Evolutionary conservation across 768 basidiomycete genomes (phyloP).

Genomic region (Mycena pura): DNA sequence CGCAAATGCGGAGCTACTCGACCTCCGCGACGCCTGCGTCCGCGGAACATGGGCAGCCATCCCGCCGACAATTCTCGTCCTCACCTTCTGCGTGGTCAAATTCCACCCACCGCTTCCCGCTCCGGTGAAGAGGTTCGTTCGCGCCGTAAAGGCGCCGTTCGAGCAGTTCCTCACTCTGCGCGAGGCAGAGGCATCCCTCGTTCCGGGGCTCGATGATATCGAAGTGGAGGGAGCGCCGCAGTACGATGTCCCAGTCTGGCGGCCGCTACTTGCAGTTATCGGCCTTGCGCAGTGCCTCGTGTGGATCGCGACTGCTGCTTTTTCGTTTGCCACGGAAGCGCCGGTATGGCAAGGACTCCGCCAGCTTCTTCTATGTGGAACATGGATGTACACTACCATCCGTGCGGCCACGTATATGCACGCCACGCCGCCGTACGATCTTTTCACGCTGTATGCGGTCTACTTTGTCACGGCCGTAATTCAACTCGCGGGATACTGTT

Average conservation of each 20-base stretch:
- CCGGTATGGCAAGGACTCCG: constrained; percentile 43
- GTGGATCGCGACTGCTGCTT: constrained; percentile 69
- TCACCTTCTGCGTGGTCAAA: constrained; percentile 42
- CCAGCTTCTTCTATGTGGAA: constrained; percentile 53
- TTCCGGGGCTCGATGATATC: constrained; percentile 25
- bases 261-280: constrained; percentile 60
- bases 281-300: constrained; percentile 61
- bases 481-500: constrained; percentile 59
- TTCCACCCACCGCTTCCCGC: constrained; percentile 40
- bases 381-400: constrained; percentile 75
- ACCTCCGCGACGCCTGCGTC: constrained; percentile 54
- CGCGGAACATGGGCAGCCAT: constrained; percentile 58
- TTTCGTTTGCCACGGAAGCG: constrained; percentile 45
- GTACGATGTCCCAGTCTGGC: constrained; percentile 59
- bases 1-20: constrained; percentile 28
- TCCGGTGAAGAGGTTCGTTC: constrained; percentile 30
- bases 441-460: constrained; percentile 63
- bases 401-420: constrained; percentile 59
- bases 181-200: constrained; percentile 58
- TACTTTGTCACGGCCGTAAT: constrained; percentile 54
- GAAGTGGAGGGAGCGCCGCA: constrained; percentile 12
- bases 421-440: constrained; percentile 66
- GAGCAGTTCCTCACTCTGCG: constrained; percentile 53
- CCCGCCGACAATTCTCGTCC: constrained; percentile 53
- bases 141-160: constrained; percentile 41